These are phyloP conservation scores for Phytophthora parvispora DNA, from an alignment of 352 stramenopile genomes.

Conservation along the genomic window DNA sequence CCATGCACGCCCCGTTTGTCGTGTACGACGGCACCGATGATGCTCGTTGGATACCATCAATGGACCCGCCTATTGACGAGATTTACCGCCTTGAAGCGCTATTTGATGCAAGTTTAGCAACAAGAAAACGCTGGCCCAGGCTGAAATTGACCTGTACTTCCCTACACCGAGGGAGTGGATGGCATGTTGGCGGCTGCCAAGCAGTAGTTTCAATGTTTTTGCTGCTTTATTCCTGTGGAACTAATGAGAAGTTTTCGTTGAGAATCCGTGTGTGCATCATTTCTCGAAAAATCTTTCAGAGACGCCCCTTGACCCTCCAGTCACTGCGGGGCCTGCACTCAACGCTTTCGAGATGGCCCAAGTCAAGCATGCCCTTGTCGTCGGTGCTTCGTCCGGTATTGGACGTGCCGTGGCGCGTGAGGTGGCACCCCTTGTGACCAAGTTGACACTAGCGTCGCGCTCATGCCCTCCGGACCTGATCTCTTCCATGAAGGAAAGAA, in stretches of 20 bases:
- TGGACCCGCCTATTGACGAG: neutral
- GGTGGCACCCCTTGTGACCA: constrained; percentile 14
- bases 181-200: neutral
- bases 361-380: constrained; percentile 25
- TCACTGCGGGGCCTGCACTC: neutral
- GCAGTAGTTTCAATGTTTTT: neutral
- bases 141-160: neutral
- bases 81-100: neutral
- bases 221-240: no score
- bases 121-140: neutral
- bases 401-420: constrained; percentile 20
- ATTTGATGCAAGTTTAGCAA: neutral
- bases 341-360: neutral
- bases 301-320: no score
- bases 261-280: no score
- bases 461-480: constrained; percentile 24
- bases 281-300: no score
- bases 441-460: constrained; percentile 21
- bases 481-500: constrained; percentile 17
- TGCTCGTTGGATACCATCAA: neutral
- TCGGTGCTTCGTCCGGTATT: constrained; percentile 26
- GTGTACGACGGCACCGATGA: neutral
- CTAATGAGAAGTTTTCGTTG: no score
- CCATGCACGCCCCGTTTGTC: neutral
- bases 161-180: neutral